A percentile compares a stretch with the other conserved stretches of the same genome.
Conservation (phyloP, 345 rosid species). For the Eucalyptus paniculata region DNA sequence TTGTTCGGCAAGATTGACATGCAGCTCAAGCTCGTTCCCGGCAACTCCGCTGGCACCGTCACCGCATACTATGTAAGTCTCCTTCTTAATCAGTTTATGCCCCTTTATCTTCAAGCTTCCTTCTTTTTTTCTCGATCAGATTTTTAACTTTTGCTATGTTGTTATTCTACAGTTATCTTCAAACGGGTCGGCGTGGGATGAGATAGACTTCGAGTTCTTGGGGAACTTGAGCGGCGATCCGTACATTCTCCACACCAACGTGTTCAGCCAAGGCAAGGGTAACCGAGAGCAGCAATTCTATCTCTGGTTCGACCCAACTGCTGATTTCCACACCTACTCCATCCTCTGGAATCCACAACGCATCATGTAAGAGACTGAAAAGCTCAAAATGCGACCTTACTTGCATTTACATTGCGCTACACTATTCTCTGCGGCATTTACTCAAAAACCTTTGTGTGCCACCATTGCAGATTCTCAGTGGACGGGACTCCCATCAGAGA, state of each 20-base stretch:
- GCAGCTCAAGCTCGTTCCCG: constrained; percentile 5
- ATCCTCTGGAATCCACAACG: constrained; percentile 50
- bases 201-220: constrained; percentile 54
- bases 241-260: constrained; percentile 54
- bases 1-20: too few relatives aligned
- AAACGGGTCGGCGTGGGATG: constrained; percentile 56
- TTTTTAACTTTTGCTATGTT: not conserved
- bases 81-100: not conserved
- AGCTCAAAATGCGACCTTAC: not conserved
- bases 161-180: constrained; percentile 28
- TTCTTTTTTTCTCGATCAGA: not conserved
- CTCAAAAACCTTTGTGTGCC: not conserved
- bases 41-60: constrained; percentile 78
- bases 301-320: constrained; percentile 57
- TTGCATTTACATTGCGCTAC: not conserved
- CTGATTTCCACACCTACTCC: constrained; percentile 50
- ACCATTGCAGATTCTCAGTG: constrained; percentile 25
- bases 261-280: constrained; percentile 46
- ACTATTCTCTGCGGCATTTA: not conserved
- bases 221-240: constrained; percentile 63
- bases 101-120: not conserved
- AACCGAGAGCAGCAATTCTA: constrained; percentile 55
- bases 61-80: constrained; percentile 26
- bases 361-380: constrained; percentile 18
- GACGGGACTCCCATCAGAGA: constrained; percentile 53